Conservation (phyloP, 2,329 filamentous ascomycete species). For the Thielaviopsis euricoi region DNA sequence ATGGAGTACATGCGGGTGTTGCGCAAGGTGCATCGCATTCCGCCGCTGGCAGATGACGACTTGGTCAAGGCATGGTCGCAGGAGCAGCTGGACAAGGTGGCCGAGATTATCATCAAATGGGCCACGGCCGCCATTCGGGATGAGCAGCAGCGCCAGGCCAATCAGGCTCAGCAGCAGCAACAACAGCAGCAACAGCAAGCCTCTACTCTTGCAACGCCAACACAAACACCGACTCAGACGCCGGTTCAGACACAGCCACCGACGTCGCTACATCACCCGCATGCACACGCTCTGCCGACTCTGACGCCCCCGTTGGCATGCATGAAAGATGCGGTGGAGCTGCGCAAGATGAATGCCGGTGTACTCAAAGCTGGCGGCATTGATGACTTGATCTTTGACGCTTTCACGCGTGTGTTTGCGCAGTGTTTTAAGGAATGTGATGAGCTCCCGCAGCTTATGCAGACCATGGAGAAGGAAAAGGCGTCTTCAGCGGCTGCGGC, state of each 20-base stretch:
- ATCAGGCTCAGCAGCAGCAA: too few species aligned
- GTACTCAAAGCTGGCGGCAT: slow-evolving; percentile 74
- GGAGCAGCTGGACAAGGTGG: slow-evolving; percentile 42
- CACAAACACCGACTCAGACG: slow-evolving; percentile 14
- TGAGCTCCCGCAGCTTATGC: background rate
- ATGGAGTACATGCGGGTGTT: slow-evolving; percentile 36
- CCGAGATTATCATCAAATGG: slow-evolving; percentile 39
- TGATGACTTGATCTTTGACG: slow-evolving; percentile 86
- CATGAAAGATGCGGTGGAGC: slow-evolving; percentile 40
- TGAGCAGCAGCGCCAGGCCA: background rate
- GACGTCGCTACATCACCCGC: background rate
- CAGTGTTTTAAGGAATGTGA: slow-evolving; percentile 5
- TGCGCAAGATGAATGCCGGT: slow-evolving; percentile 63
- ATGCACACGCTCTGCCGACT: background rate
- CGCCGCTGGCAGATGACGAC: slow-evolving; percentile 30
- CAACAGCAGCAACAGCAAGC: background rate
- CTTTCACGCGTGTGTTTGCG: slow-evolving; percentile 41
- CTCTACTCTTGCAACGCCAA: background rate
- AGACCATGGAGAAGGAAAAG: slow-evolving; percentile 16
- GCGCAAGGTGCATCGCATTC: slow-evolving; percentile 30
- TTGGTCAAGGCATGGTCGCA: slow-evolving; percentile 35
- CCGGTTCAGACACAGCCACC: background rate
- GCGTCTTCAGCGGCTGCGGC: slow-evolving; percentile 15
- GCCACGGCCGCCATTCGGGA: slow-evolving; percentile 22
- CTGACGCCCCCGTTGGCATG: slow-evolving; percentile 28